Conservation (phyloP, 176 grass and related monocot species). For the Musa beccarii region DNA sequence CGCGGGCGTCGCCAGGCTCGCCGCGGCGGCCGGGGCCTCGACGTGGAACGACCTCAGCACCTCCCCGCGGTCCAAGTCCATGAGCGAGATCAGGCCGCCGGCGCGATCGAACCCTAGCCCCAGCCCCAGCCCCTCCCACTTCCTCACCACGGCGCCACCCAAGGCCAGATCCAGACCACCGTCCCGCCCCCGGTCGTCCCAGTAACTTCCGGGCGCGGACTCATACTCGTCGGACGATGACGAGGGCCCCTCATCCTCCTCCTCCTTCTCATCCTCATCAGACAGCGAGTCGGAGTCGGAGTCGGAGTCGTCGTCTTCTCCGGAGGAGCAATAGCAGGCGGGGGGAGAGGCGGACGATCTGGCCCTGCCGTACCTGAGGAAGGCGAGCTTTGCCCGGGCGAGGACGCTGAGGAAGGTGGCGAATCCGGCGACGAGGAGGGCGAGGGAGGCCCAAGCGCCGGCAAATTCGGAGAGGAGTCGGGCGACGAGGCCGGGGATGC, state of each 20-base stretch:
- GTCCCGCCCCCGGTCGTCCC: neutral
- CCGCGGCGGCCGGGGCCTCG: neutral
- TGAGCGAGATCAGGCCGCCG: slow-evolving; percentile 13
- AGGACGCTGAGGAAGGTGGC: slow-evolving; percentile 7
- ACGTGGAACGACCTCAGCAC: slow-evolving; percentile 13
- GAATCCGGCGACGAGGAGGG: slow-evolving; percentile 8
- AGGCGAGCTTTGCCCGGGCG: neutral
- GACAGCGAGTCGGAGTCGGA: neutral
- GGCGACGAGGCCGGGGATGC: neutral
- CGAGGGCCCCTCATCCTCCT: neutral
- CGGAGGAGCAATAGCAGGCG: neutral
- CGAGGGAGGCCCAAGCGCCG: slow-evolving; percentile 11
- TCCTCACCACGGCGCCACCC: slow-evolving; percentile 10
- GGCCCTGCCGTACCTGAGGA: neutral
- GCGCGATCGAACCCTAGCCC: slow-evolving; percentile 6
- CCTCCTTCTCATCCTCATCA: slow-evolving; percentile 1
- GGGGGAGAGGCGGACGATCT: neutral
- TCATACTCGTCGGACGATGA: neutral
- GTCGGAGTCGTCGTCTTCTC: neutral
- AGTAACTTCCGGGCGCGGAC: neutral
- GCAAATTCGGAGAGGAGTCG: neutral
- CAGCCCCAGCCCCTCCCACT: slow-evolving; percentile 12
- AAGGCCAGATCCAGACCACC: slow-evolving; percentile 1
- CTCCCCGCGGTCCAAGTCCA: slow-evolving; percentile 17
- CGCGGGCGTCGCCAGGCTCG: slow-evolving; percentile 8